phyloP scores from a whole-genome alignment of 2,329 filamentous ascomycete genomes.

The Hysterium pulicare region DNA sequence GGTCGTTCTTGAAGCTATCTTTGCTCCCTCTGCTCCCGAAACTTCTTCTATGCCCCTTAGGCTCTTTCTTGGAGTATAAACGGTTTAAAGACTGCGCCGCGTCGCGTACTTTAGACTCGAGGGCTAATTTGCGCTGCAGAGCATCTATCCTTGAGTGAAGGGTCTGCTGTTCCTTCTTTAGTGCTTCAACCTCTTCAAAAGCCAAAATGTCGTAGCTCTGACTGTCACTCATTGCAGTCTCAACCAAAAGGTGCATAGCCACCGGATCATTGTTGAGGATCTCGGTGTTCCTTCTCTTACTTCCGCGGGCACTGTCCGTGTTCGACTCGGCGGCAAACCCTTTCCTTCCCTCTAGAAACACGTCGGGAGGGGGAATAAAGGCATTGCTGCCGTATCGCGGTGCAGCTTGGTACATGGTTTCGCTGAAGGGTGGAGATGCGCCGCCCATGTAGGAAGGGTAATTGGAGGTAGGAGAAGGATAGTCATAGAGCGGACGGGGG shows the following conservation, averaged over 20 bases:
- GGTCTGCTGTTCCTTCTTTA: constrained; percentile 81
- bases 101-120: constrained; percentile 93
- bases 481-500: constrained; percentile 33
- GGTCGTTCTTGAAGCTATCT: constrained; percentile 35
- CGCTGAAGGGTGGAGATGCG: constrained; percentile 32
- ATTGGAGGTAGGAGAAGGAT: constrained; percentile 37
- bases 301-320: constrained; percentile 25
- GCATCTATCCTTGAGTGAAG: constrained; percentile 76
- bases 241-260: constrained; percentile 85
- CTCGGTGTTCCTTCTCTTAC: constrained; percentile 28
- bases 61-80: constrained; percentile 63
- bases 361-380: constrained; percentile 37
- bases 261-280: constrained; percentile 55
- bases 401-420: constrained; percentile 36
- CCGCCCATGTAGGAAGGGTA: constrained; percentile 33
- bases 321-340: constrained; percentile 25
- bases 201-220: constrained; percentile 80
- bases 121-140: constrained; percentile 74
- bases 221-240: constrained; percentile 89
- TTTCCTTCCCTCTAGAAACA: constrained; percentile 31
- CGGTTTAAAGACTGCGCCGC: constrained; percentile 83
- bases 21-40: constrained; percentile 49
- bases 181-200: constrained; percentile 82
- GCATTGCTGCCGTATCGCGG: constrained; percentile 34
- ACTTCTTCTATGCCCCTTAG: constrained; percentile 46